Conservation (phyloP, 805 yeast species). For the Alloascoidea hylecoeti region DNA sequence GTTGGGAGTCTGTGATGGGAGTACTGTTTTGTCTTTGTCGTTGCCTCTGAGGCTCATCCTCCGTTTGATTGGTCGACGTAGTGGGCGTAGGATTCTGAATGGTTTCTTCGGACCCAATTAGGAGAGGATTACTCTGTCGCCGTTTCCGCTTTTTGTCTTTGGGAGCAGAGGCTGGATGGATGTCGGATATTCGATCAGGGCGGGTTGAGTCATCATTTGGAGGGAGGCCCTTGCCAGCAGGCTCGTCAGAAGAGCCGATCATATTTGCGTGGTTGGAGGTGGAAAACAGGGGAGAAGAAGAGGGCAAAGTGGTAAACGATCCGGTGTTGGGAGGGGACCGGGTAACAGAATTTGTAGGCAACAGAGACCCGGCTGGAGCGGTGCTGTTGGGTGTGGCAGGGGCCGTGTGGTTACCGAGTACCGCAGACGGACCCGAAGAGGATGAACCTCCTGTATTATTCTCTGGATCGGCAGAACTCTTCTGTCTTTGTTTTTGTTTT, state of each 20-base stretch:
- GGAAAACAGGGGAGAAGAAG: not conserved
- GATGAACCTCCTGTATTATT: no score
- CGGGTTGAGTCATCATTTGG: not conserved
- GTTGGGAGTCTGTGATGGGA: no score
- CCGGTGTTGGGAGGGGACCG: conserved; percentile 1
- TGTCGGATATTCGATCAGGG: not conserved
- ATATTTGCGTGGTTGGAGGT: not conserved
- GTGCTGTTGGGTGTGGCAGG: no score
- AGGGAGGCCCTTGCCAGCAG: not conserved
- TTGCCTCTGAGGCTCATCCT: not conserved
- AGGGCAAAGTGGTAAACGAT: not conserved
- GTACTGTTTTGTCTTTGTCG: conserved; percentile 1
- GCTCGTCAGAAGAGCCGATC: not conserved
- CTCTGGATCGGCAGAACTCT: no score
- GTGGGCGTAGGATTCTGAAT: not conserved
- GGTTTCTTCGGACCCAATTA: no score
- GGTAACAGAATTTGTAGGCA: not conserved
- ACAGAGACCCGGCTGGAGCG: not conserved
- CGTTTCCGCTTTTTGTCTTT: no score
- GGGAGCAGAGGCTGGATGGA: not conserved
- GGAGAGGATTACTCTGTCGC: no score
- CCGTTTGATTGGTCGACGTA: not conserved
- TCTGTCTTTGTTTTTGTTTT: no score
- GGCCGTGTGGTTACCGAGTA: no score
- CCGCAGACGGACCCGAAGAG: no score